Percentiles rank a stretch among this genome's conserved stretches.
Conservation (phyloP, 2,329 filamentous ascomycete species). For the Colletotrichum sp. region DNA sequence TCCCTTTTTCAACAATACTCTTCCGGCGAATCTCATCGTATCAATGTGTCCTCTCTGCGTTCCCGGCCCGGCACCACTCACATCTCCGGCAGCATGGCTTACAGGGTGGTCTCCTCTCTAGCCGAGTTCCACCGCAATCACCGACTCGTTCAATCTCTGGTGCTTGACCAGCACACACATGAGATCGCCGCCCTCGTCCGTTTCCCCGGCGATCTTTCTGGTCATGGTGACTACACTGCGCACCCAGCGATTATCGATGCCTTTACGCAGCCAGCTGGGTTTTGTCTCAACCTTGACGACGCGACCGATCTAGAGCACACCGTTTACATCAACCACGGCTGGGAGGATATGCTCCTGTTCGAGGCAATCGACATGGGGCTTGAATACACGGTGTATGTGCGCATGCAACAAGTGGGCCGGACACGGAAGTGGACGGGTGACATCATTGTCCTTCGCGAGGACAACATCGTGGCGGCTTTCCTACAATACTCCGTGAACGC, state of each 20-base stretch:
- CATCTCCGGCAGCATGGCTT: not conserved
- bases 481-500: not conserved
- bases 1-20: not conserved
- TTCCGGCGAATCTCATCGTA: not conserved
- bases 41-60: not conserved
- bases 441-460: not conserved
- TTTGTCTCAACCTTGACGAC: not conserved
- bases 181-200: not conserved
- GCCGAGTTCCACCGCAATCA: not conserved
- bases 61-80: not conserved
- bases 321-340: not conserved
- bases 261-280: not conserved
- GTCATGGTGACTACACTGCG: not conserved
- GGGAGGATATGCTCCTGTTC: not conserved
- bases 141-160: not conserved
- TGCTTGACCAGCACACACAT: not conserved
- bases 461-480: not conserved
- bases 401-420: not conserved
- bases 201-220: not conserved
- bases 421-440: not conserved
- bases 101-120: not conserved
- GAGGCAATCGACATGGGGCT: not conserved
- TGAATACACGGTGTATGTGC: not conserved
- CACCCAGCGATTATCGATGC: not conserved
- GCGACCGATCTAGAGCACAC: not conserved